Evolutionary conservation across 78 protist species (phyloP), one percentile per base, ranked within the genome.

Genomic region (Cavenderia fasciculata): DNA sequence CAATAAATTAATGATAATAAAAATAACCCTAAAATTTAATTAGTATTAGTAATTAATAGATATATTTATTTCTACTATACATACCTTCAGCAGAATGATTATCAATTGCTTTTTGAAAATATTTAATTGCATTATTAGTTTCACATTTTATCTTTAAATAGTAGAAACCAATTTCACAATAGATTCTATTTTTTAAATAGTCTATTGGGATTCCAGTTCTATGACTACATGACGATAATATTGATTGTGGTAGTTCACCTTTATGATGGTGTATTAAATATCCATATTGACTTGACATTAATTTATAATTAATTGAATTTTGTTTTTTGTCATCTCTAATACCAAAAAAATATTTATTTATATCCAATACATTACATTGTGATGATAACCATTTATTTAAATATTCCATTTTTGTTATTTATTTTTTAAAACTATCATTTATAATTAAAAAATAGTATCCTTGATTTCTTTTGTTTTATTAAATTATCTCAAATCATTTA

Each of bases 291-390:
- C 47, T 63, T 63, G 18, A n/a, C 72, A 63, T 63, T 63, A 63
- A 36, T 63, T 63, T 63, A 36, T 36, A 36, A 63, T 63, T 36
- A 18, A 63, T 5, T 18, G 21, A n/a, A 21, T 63, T 63, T 4
- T 38, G 33, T 36, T 63, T 63, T n/a, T n/a, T n/a, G n/a, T n/a
- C n/a, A n/a, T 63, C 47, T 36, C 72, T 63, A 21, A 63, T 63
- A 5, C 72, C 72, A 63, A 63, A 63, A 63, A 63, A 63, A 19
- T 63, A 63, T 63, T 63, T 63, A 63, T 63, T 63, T 21, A 63
- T 63, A 36, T 63, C 72, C 11, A 11, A 2, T 38, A 63, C 16
- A 23, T n/a, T n/a, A n/a, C 72, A 63, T 63, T 63, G 21, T n/a
- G 7, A n/a, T 21, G 51, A 38, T 63, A 63, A 63, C 72, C 72